Conservation (phyloP, 2,329 filamentous ascomycete species). For the Alternaria burnsii region DNA sequence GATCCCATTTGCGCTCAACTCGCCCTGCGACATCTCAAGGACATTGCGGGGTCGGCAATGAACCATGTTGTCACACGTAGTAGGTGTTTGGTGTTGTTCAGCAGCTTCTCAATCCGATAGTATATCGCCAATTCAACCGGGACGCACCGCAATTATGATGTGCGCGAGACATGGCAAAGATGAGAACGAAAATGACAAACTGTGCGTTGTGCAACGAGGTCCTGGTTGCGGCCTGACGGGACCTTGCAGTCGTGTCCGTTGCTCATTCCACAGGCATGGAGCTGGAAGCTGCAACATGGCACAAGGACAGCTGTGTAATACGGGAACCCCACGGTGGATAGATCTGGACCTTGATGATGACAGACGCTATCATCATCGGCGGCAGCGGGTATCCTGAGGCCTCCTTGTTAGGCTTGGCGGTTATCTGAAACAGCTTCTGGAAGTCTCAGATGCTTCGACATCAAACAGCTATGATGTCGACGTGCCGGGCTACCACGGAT, state of each 20-base stretch:
- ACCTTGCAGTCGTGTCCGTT: slow-evolving; percentile 19
- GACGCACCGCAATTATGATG: background rate
- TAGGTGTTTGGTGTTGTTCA: background rate
- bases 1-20: background rate
- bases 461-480: slow-evolving; percentile 22
- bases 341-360: background rate
- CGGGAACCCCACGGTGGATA: background rate
- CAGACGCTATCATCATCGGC: background rate
- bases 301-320: background rate
- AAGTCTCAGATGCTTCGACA: slow-evolving; percentile 27
- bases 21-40: background rate
- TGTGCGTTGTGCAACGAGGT: slow-evolving; percentile 8
- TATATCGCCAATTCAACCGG: background rate
- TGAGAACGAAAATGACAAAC: background rate
- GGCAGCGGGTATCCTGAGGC: background rate
- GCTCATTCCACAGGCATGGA: slow-evolving; percentile 5
- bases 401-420: slow-evolving; percentile 1
- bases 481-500: background rate
- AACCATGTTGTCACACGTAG: background rate
- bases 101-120: background rate
- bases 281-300: slow-evolving; percentile 16
- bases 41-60: background rate
- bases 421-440: slow-evolving; percentile 37
- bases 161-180: background rate
- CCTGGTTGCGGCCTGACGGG: slow-evolving; percentile 9